Conservation (phyloP, 2,329 filamentous ascomycete genomes). For the Aspergillus quadrilineatus region DNA sequence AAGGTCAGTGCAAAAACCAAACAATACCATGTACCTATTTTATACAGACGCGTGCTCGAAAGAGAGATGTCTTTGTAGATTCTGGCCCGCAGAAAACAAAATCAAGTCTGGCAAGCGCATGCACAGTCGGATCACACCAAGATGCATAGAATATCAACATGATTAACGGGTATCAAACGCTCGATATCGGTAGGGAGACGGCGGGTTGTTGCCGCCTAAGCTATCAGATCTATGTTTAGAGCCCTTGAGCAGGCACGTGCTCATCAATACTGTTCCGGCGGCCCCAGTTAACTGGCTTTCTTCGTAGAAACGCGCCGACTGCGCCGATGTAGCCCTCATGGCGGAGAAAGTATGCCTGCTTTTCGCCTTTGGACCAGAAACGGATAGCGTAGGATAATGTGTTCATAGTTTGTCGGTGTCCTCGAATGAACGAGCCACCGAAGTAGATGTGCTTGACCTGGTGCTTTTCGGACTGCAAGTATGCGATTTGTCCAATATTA, state of each 20-base stretch:
- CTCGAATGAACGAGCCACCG: constrained; percentile 92
- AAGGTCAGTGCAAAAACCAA: not conserved
- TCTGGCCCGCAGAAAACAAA: constrained; percentile 10
- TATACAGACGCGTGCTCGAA: constrained; percentile 10
- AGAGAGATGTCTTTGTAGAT: constrained; percentile 3
- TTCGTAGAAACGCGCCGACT: constrained; percentile 89
- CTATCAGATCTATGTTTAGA: not conserved
- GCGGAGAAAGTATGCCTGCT: constrained; percentile 91
- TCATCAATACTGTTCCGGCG: constrained; percentile 73
- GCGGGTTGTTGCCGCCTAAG: constrained; percentile 8
- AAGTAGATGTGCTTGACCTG: constrained; percentile 92
- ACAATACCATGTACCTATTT: constrained; percentile 3
- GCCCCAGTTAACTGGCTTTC: constrained; percentile 89
- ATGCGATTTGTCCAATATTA: constrained; percentile 97
- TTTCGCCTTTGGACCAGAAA: constrained; percentile 92
- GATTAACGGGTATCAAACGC: constrained; percentile 24
- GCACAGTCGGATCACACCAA: constrained; percentile 7
- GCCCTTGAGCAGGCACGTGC: constrained; percentile 26
- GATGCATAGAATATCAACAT: constrained; percentile 14
- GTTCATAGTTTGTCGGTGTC: constrained; percentile 96
- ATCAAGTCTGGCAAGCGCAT: constrained; percentile 8
- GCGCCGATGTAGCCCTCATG: constrained; percentile 95
- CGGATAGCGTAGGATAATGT: constrained; percentile 94
- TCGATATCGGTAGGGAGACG: constrained; percentile 7
- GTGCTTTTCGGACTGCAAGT: constrained; percentile 95